These are phyloP conservation scores for Hanseniaspora nectarophila DNA, from an alignment of 805 yeast species.

Conservation along the genomic window DNA sequence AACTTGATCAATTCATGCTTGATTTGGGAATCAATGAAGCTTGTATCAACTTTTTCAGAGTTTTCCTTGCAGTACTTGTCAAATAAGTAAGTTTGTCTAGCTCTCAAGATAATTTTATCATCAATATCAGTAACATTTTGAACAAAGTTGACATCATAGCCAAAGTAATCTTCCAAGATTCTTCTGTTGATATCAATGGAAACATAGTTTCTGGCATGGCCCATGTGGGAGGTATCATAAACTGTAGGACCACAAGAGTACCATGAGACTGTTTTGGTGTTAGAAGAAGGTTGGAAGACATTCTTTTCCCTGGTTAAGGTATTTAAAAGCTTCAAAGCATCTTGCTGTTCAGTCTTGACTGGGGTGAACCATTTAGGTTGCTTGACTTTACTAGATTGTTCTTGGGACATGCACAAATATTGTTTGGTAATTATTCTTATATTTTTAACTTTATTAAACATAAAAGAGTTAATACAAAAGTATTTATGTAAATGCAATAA, in stretches of 20 bases:
- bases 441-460: not conserved
- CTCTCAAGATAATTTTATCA: constrained; percentile 89
- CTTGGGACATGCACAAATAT: constrained; percentile 4
- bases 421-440: not conserved
- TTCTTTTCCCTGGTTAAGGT: constrained; percentile 73
- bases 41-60: constrained; percentile 23
- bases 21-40: constrained; percentile 31
- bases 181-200: constrained; percentile 88
- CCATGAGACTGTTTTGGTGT: constrained; percentile 64
- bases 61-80: constrained; percentile 39
- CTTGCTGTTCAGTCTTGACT: constrained; percentile 15
- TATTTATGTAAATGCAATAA: no score
- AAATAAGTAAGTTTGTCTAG: constrained; percentile 77
- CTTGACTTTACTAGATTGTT: constrained; percentile 22
- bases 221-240: constrained; percentile 93
- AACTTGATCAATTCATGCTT: constrained; percentile 38
- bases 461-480: no score
- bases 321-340: constrained; percentile 56
- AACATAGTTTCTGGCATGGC: constrained; percentile 95
- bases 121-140: constrained; percentile 99
- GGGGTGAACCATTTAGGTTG: constrained; percentile 49
- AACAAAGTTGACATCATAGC: constrained; percentile 74
- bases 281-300: constrained; percentile 57
- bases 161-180: constrained; percentile 78
- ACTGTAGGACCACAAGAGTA: constrained; percentile 98